Percentiles rank a stretch among this genome's conserved stretches.
phyloP scores from a whole-genome alignment of 192 early-diverging fungal species.

The Cetraspora pellucida region DNA sequence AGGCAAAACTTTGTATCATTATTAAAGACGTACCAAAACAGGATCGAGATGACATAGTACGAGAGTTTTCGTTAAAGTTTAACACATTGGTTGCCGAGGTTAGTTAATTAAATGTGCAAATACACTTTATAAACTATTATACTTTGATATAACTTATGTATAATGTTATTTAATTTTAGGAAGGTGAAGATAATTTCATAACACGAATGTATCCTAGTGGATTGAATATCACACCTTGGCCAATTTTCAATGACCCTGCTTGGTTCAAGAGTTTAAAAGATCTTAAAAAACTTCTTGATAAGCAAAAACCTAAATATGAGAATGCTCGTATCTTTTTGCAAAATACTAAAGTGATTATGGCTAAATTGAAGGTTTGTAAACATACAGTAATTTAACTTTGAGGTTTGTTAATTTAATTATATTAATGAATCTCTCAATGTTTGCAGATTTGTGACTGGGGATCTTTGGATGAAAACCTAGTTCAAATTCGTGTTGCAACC shows the following conservation, averaged over 20 bases:
- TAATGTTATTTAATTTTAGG: not conserved
- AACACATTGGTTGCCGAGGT: slow-evolving; percentile 10
- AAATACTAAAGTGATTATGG: slow-evolving; percentile 25
- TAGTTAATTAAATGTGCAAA: not conserved
- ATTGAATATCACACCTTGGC: slow-evolving; percentile 25
- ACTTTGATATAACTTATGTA: not conserved
- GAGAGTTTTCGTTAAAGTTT: slow-evolving; percentile 19
- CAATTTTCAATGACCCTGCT: slow-evolving; percentile 17
- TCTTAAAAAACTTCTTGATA: slow-evolving; percentile 16
- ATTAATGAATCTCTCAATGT: not conserved
- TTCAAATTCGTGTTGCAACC: slow-evolving; percentile 4
- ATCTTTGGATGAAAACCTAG: not conserved
- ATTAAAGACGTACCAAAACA: slow-evolving; percentile 25
- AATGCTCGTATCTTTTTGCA: slow-evolving; percentile 21
- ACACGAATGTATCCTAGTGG: slow-evolving; percentile 10
- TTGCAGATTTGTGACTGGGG: slow-evolving; percentile 20
- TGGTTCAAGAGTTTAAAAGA: slow-evolving; percentile 10
- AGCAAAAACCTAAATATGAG: slow-evolving; percentile 16
- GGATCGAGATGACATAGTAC: slow-evolving; percentile 19
- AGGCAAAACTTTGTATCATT: slow-evolving; percentile 27
- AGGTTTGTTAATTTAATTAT: not conserved
- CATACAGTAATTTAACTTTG: not conserved
- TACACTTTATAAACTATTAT: not conserved
- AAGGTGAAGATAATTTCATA: slow-evolving; percentile 28
- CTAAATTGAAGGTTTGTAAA: slow-evolving; percentile 1